Evolutionary conservation across 208 protist species (phyloP).

Genomic region (Trypanosoma rangeli): DNA sequence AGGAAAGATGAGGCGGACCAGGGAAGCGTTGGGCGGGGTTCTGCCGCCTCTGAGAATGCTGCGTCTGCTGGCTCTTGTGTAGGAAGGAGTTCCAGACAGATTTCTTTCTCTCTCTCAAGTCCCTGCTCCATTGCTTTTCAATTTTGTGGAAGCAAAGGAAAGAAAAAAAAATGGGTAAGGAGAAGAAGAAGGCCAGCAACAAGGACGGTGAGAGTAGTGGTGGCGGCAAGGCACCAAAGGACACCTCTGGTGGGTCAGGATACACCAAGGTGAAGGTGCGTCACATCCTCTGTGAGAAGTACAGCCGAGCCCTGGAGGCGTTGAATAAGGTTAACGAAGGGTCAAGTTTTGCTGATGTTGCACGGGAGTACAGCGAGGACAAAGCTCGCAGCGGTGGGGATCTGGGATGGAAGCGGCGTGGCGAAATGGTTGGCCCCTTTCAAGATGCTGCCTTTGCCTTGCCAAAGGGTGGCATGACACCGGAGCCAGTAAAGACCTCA

Average conservation of each 20-base stretch:
- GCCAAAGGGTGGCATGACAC: constrained; percentile 35
- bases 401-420: constrained; percentile 35
- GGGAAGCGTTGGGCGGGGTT: not conserved
- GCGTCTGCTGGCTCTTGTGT: not conserved
- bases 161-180: constrained; percentile 12
- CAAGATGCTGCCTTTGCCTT: constrained; percentile 35
- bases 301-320: constrained; percentile 23
- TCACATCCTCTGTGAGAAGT: constrained; percentile 38
- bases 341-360: constrained; percentile 34
- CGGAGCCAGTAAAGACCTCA: constrained; percentile 36
- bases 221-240: constrained; percentile 17
- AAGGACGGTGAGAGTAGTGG: constrained; percentile 6
- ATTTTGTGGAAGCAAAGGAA: not conserved
- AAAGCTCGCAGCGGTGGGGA: constrained; percentile 35
- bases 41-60: not conserved
- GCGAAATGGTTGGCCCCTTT: constrained; percentile 39
- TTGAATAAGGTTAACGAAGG: constrained; percentile 26
- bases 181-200: constrained; percentile 10
- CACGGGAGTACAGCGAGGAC: constrained; percentile 36
- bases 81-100: not conserved
- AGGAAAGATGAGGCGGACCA: not conserved
- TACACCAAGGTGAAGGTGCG: constrained; percentile 41
- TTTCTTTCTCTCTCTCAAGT: constrained; percentile 7
- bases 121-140: constrained; percentile 5
- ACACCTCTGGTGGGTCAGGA: constrained; percentile 33